Percentiles rank a stretch among this genome's conserved stretches.
These are phyloP conservation scores for Debaryomyces psychrophilus DNA, from an alignment of 1,139 yeast species.

Conservation along the genomic window DNA sequence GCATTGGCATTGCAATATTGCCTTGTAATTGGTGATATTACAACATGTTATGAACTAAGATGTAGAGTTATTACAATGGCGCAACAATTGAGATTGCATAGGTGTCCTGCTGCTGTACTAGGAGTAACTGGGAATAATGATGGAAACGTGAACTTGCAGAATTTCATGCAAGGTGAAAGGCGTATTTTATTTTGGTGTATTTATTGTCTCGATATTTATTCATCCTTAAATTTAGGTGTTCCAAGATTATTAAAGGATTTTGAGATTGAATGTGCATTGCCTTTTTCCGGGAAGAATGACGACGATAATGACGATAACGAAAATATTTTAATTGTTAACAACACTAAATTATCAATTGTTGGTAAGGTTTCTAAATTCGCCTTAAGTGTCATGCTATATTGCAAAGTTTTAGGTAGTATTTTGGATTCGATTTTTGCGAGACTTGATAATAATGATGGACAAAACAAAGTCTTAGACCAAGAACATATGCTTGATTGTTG, in stretches of 20 bases:
- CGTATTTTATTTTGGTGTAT: conserved; percentile 85
- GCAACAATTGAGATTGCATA: conserved; percentile 80
- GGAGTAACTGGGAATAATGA: conserved; percentile 50
- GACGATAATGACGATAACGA: conserved; percentile 50
- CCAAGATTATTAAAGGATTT: conserved; percentile 78
- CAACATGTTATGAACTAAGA: conserved; percentile 73
- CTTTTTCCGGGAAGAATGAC: conserved; percentile 61
- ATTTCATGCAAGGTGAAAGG: conserved; percentile 75
- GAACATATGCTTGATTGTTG: conserved; percentile 79
- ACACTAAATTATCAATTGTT: conserved; percentile 59
- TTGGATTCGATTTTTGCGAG: conserved; percentile 65
- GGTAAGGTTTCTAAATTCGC: conserved; percentile 71
- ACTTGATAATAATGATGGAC: conserved; percentile 42
- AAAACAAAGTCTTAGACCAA: conserved; percentile 45
- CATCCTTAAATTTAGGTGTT: conserved; percentile 77
- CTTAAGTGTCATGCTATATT: conserved; percentile 65
- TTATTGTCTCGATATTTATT: conserved; percentile 74
- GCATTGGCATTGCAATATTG: conserved; percentile 73
- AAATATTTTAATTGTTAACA: conserved; percentile 60
- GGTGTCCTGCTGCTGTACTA: conserved; percentile 85
- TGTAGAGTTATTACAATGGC: conserved; percentile 82
- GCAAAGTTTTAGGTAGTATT: conserved; percentile 74
- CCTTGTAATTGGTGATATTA: conserved; percentile 71
- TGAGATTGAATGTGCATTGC: conserved; percentile 85
- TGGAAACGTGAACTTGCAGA: conserved; percentile 53